Percentiles rank a stretch among this genome's conserved stretches.
phyloP scores from a whole-genome alignment of 805 yeast genomes.

The Lipomyces oligophaga region DNA sequence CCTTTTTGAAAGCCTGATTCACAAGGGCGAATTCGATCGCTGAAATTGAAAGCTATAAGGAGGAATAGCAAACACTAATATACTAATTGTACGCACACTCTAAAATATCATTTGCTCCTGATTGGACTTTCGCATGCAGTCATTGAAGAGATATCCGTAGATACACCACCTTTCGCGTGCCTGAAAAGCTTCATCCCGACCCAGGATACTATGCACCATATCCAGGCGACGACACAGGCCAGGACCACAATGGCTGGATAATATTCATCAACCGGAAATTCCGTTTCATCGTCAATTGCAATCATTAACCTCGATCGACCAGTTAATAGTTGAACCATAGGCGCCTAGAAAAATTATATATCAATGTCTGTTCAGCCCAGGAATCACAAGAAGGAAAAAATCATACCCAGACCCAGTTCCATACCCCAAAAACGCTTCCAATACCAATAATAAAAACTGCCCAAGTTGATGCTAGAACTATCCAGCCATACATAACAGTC shows the following conservation, averaged over 20 bases:
- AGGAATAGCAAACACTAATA: constrained; percentile 2
- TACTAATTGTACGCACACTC: too few species aligned
- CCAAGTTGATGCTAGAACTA: constrained; percentile 25
- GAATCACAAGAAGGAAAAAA: background rate
- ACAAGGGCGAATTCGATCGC: too few species aligned
- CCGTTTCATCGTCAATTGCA: constrained; percentile 12
- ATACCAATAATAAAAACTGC: constrained; percentile 17
- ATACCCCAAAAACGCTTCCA: constrained; percentile 29
- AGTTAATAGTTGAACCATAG: background rate
- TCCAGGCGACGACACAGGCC: constrained; percentile 46
- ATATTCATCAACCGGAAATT: constrained; percentile 41
- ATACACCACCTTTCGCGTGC: constrained; percentile 64
- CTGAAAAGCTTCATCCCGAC: constrained; percentile 73
- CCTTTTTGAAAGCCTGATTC: constrained; percentile 40
- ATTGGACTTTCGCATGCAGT: too few species aligned
- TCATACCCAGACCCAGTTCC: constrained; percentile 29
- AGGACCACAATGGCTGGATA: constrained; percentile 38
- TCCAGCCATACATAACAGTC: constrained; percentile 29
- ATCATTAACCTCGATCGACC: too few species aligned
- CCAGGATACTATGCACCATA: constrained; percentile 77
- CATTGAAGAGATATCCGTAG: too few species aligned
- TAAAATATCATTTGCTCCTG: too few species aligned
- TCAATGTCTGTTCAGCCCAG: background rate
- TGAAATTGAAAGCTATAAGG: too few species aligned
- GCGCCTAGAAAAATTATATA: background rate